Percentiles rank a stretch among this genome's conserved stretches.
These are phyloP conservation scores for Graphium sp. DNA, from an alignment of 2,329 filamentous ascomycete species.

Conservation along the genomic window DNA sequence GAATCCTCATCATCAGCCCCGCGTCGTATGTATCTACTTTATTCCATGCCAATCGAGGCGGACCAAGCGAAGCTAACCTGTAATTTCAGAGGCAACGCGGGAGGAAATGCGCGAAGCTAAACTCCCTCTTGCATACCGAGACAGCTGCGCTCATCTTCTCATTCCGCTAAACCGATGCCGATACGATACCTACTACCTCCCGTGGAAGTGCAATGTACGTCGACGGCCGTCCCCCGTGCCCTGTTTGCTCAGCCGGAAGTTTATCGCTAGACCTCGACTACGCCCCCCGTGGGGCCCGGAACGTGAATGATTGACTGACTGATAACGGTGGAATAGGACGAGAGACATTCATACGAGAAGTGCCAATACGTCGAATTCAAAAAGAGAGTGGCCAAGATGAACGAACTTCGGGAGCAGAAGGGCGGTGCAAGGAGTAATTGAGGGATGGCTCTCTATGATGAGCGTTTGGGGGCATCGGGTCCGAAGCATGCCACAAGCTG, in stretches of 20 bases:
- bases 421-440: constrained; percentile 74
- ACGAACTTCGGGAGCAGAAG: constrained; percentile 81
- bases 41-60: constrained; percentile 6
- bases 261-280: not conserved
- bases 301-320: not conserved
- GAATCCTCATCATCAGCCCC: constrained; percentile 16
- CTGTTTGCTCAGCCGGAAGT: no score
- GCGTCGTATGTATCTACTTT: constrained; percentile 15
- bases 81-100: constrained; percentile 50
- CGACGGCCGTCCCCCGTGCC: not conserved
- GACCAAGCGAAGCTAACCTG: not conserved
- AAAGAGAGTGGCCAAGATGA: constrained; percentile 96
- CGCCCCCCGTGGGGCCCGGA: not conserved
- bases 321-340: constrained; percentile 41
- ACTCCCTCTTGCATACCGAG: constrained; percentile 79
- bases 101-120: constrained; percentile 88
- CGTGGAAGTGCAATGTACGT: constrained; percentile 93
- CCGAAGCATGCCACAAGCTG: no score
- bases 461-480: no score
- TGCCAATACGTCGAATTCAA: constrained; percentile 99
- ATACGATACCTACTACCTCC: constrained; percentile 78
- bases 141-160: constrained; percentile 86
- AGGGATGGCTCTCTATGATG: no score
- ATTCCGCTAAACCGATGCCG: constrained; percentile 95
- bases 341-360: constrained; percentile 96